Percentiles rank a stretch among this genome's conserved stretches.
Conservation (phyloP, 1,139 yeast species). For the Pichia sp. region DNA sequence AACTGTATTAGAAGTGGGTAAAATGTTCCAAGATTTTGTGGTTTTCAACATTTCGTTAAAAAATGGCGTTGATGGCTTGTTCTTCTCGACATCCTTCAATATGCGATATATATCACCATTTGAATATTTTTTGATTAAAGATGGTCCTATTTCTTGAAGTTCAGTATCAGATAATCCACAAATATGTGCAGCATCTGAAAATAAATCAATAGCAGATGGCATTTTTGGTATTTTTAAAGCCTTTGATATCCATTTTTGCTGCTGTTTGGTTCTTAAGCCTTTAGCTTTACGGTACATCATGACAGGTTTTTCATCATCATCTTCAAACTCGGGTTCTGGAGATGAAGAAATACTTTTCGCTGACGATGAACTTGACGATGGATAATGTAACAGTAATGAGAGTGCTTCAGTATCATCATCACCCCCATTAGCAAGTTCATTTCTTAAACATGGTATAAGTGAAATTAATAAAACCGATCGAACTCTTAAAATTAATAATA, state of each 20-base stretch:
- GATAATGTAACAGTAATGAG: constrained; percentile 53
- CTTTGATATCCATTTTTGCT: neutral
- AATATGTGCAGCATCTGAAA: constrained; percentile 13
- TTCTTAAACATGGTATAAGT: constrained; percentile 2
- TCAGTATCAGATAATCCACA: constrained; percentile 14
- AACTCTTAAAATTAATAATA: constrained; percentile 45
- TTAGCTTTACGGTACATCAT: constrained; percentile 7
- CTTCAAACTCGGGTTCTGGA: neutral
- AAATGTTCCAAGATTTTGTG: constrained; percentile 12
- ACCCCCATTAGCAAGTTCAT: neutral
- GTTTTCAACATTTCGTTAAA: constrained; percentile 13
- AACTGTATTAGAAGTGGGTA: neutral
- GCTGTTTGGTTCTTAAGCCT: neutral
- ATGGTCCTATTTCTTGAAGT: constrained; percentile 10
- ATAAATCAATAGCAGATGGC: constrained; percentile 10
- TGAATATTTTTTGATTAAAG: constrained; percentile 11
- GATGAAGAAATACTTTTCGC: neutral
- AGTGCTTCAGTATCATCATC: constrained; percentile 57
- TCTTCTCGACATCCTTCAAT: neutral
- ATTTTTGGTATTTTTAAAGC: constrained; percentile 4
- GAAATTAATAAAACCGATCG: constrained; percentile 26
- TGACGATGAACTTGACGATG: constrained; percentile 26
- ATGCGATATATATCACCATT: constrained; percentile 11
- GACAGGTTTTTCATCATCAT: neutral
- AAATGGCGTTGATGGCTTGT: constrained; percentile 12